Percentiles rank a stretch among this genome's conserved stretches.
These are phyloP conservation scores for Fusarium circinatum DNA, from an alignment of 2,329 filamentous ascomycete genomes.

Conservation along the genomic window DNA sequence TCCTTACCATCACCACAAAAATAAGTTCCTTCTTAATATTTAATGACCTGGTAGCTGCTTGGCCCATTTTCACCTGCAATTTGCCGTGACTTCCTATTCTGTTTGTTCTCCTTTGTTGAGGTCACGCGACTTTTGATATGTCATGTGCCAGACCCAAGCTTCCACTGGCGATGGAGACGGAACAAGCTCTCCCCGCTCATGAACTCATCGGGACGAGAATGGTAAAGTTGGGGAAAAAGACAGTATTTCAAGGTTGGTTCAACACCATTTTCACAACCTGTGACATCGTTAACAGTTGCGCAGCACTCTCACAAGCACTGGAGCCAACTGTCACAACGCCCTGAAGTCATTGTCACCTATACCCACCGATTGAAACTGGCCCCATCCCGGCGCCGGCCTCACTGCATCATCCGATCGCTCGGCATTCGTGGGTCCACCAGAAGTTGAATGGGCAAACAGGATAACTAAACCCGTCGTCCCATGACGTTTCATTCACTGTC, in stretches of 20 bases:
- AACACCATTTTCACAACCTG: not conserved
- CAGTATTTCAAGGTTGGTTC: not conserved
- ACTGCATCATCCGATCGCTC: constrained; percentile 44
- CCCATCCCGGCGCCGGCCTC: constrained; percentile 40
- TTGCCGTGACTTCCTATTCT: constrained; percentile 2
- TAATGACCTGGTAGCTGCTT: not conserved
- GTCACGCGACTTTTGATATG: constrained; percentile 34
- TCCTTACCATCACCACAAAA: not conserved
- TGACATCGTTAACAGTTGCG: not conserved
- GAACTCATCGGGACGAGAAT: constrained; percentile 21
- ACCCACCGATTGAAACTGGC: constrained; percentile 23
- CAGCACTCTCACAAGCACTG: not conserved
- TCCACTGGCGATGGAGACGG: constrained; percentile 27
- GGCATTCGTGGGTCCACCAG: constrained; percentile 43
- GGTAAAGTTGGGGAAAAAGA: not conserved
- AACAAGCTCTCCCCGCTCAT: constrained; percentile 36
- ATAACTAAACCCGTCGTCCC: constrained; percentile 30
- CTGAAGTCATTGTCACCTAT: constrained; percentile 18
- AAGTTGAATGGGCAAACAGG: constrained; percentile 36
- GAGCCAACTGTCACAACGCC: not conserved
- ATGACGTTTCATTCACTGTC: constrained; percentile 40
- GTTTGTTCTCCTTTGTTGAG: constrained; percentile 7
- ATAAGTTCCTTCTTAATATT: not conserved
- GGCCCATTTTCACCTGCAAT: constrained; percentile 1
- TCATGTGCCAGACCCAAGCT: constrained; percentile 30